Base-by-base conservation (phyloP, 768 basidiomycete genomes). In the Termitomyces sp. region DNA sequence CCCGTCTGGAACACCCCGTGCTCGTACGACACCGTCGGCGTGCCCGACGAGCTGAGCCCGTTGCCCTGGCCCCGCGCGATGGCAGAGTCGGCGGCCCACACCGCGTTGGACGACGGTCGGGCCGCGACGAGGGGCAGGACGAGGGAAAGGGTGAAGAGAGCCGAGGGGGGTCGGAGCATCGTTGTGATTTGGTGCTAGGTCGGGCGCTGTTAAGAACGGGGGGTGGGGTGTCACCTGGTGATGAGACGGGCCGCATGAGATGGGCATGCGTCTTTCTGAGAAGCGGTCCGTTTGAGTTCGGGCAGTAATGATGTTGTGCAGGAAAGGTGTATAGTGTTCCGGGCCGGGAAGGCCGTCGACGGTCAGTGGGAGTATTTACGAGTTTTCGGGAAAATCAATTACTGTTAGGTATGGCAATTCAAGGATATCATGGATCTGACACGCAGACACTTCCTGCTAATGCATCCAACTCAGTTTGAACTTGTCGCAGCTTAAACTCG, bases 41-140 rank as follows among this genome's bases (percentile, higher is more conserved):
- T 67, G 20, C 75, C 75, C 26, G 57, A 64, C 0, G 71, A 54
- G 26, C 65, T 66, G 8, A 77, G 65, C 5, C 78, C 77, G 63
- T 78, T 76, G 2, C 78, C 78, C 64, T 81, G 78, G 1, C 68
- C 68, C 7, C 78, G 71, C 28, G 69, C 62, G 56, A 81, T 79
- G 1, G 70, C 75, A 1, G 77, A 79, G 55, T 79, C 75, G 5
- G 77, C 78, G 8, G 77, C 77, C 77, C 77, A 81, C 5, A 72
- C 66, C 6, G 77, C 76, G 50, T 78, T 75, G 15, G 77, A 79
- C 2, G 57, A 28, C 18, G 72, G 74, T 1, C 70, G 67, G 20
- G 74, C 74, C 13, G 31, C 28, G 22, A 51, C 54, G 20, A 29
- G n/a, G n/a, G n/a, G 26, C 5, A 9, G 8, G 51, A 39, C 3